Evolutionary conservation across 768 basidiomycete genomes (phyloP).

Genomic region (Cubamyces lactineus): DNA sequence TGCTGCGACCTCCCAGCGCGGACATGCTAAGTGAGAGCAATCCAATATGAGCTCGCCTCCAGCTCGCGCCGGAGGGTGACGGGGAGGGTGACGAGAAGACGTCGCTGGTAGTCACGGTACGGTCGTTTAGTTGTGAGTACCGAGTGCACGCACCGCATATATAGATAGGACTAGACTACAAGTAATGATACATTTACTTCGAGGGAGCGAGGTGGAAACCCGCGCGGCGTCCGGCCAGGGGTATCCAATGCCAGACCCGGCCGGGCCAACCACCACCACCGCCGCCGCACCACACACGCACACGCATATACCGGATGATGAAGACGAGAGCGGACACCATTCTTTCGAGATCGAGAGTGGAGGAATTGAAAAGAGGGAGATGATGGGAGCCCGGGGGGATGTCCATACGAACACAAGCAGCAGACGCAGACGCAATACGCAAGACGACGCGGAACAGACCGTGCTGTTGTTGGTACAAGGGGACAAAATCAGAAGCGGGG

Average conservation of each 20-base stretch:
- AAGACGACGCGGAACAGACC: constrained; percentile 16
- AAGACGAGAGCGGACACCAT: neutral
- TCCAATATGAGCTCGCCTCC: no score
- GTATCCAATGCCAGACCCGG: constrained; percentile 23
- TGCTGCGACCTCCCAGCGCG: no score
- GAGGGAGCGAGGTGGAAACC: neutral
- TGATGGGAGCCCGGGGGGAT: neutral
- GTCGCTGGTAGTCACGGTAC: no score
- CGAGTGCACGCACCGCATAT: constrained; percentile 11
- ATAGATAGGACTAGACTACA: constrained; percentile 29
- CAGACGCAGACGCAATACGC: neutral
- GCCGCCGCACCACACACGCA: no score
- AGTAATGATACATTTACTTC: constrained; percentile 26
- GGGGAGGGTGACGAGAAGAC: no score
- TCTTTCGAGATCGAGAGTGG: neutral
- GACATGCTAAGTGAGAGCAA: no score
- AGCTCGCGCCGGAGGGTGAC: no score
- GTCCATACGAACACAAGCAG: constrained; percentile 14
- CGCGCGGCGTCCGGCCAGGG: constrained; percentile 8
- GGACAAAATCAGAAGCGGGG: no score
- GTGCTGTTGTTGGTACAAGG: constrained; percentile 21
- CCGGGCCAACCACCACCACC: neutral
- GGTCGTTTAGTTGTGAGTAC: neutral
- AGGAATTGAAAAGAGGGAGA: neutral
- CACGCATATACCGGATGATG: no score